Conservation (phyloP, 2,329 filamentous ascomycete species). For the Dryadomyces quercus-mongolicae region DNA sequence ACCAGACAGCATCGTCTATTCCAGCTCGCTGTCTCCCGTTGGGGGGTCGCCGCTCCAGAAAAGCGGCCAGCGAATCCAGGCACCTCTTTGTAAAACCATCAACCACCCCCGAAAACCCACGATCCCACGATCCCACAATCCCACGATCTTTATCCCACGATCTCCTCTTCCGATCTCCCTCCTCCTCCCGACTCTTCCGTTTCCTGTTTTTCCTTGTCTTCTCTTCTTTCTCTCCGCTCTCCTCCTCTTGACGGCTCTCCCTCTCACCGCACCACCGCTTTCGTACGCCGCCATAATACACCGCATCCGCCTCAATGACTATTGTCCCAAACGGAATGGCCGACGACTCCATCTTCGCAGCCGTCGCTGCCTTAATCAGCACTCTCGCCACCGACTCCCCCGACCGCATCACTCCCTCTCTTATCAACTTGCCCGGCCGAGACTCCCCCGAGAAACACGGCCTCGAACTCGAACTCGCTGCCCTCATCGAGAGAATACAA, state of each 20-base stretch:
- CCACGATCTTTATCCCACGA: neutral
- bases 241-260: neutral
- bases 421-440: conserved; percentile 64
- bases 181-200: neutral
- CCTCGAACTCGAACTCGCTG: conserved; percentile 73
- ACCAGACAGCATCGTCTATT: neutral
- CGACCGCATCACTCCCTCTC: conserved; percentile 17
- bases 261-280: neutral
- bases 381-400: conserved; percentile 17
- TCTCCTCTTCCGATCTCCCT: neutral
- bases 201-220: neutral
- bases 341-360: conserved; percentile 18
- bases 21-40: neutral
- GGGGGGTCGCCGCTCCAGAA: neutral
- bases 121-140: too few relatives aligned
- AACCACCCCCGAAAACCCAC: neutral
- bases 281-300: neutral
- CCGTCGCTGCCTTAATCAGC: conserved; percentile 19
- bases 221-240: neutral
- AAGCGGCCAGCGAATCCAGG: neutral
- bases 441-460: conserved; percentile 63
- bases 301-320: conserved; percentile 5
- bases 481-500: conserved; percentile 65
- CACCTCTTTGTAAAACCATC: neutral
- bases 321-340: conserved; percentile 14